These are phyloP conservation scores for Erythrophleum fordii DNA, from an alignment of 306 rosid genomes.

Conservation along the genomic window DNA sequence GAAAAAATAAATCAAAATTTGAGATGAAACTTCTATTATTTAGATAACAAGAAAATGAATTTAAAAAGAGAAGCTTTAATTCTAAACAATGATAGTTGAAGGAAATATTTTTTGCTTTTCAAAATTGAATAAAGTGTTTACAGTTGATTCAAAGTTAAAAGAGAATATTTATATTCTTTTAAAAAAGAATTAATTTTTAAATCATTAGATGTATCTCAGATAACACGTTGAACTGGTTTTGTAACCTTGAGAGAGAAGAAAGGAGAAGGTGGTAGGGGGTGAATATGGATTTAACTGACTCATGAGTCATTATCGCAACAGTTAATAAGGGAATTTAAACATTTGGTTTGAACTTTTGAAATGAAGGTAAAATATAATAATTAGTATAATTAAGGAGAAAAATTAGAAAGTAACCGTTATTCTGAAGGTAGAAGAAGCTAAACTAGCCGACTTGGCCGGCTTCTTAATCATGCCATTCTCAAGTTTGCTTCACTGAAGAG, in stretches of 20 bases:
- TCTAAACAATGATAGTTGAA: too few species aligned
- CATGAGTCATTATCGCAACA: conserved; percentile 22
- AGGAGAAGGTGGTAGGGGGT: background rate
- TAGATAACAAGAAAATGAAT: too few species aligned
- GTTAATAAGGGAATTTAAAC: conserved; percentile 15
- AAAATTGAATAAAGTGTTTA: too few species aligned
- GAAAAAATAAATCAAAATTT: too few species aligned
- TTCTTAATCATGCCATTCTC: conserved; percentile 30
- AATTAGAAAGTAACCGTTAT: conserved; percentile 48
- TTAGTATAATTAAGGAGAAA: background rate
- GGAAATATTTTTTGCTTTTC: too few species aligned
- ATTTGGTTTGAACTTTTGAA: too few species aligned
- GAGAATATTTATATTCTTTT: too few species aligned
- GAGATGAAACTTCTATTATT: too few species aligned
- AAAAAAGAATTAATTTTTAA: too few species aligned
- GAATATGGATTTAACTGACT: background rate
- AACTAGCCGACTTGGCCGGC: conserved; percentile 65
- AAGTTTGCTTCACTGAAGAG: conserved; percentile 51
- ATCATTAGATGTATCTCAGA: too few species aligned
- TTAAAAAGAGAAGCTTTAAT: too few species aligned
- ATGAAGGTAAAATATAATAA: background rate
- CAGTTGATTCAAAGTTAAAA: too few species aligned
- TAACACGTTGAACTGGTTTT: background rate
- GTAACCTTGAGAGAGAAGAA: background rate
- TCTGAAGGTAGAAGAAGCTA: conserved; percentile 33